Evolutionary conservation across 2,329 filamentous ascomycete species (phyloP).

Genomic region (Calonectria ilicicola): DNA sequence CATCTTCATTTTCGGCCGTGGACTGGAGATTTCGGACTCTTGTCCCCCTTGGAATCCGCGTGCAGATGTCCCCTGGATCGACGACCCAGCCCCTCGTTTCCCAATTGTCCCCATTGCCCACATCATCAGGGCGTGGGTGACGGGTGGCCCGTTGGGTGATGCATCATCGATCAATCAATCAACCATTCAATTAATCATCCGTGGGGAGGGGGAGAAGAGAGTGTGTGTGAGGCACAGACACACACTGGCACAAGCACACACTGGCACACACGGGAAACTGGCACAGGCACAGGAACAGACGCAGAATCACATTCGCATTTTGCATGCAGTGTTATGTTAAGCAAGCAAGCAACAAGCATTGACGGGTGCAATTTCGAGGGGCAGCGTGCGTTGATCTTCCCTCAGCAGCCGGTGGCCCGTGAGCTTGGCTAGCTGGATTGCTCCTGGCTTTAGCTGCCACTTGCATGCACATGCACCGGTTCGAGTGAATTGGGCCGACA

Average conservation of each 20-base stretch:
- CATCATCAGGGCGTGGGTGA: not conserved
- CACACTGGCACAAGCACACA: too few species aligned
- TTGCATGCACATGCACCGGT: not conserved
- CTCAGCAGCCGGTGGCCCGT: slow-evolving; percentile 14
- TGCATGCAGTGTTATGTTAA: slow-evolving; percentile 34
- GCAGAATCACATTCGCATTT: not conserved
- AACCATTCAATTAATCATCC: too few species aligned
- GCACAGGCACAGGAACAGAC: too few species aligned
- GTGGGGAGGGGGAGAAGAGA: slow-evolving; percentile 9
- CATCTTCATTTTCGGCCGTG: slow-evolving; percentile 26
- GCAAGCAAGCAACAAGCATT: too few species aligned
- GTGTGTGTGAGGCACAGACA: not conserved
- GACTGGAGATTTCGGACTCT: slow-evolving; percentile 9
- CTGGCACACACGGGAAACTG: too few species aligned
- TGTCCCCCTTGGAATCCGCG: slow-evolving; percentile 21
- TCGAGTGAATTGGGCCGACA: not conserved
- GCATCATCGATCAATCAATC: too few species aligned
- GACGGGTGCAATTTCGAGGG: slow-evolving; percentile 40
- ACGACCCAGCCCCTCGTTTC: slow-evolving; percentile 12
- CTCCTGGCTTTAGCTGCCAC: not conserved
- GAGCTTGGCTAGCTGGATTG: too few species aligned
- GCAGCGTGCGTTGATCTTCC: slow-evolving; percentile 26
- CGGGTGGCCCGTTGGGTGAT: too few species aligned
- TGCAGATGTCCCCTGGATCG: slow-evolving; percentile 29
- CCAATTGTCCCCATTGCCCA: not conserved